Conservation (phyloP, 805 yeast species). For the Ogataea thermomethanolica region DNA sequence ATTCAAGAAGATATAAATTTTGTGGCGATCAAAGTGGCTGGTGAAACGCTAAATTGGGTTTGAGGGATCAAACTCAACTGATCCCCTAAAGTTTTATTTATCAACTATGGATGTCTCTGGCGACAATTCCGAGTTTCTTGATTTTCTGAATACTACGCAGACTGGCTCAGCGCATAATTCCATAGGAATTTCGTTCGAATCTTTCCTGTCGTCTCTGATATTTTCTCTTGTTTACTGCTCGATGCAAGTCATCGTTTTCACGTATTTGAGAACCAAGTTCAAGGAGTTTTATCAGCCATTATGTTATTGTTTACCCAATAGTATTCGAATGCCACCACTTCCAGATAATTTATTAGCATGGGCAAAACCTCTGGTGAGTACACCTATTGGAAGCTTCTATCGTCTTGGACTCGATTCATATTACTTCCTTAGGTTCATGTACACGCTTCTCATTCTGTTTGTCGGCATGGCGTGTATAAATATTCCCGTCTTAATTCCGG, state of each 20-base stretch:
- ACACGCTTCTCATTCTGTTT: conserved; percentile 49
- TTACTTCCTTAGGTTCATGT: conserved; percentile 62
- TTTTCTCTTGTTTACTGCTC: conserved; percentile 52
- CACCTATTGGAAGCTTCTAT: conserved; percentile 41
- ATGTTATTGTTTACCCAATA: conserved; percentile 40
- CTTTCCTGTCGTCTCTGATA: conserved; percentile 53
- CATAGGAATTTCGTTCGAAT: conserved; percentile 54
- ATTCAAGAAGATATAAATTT: neutral
- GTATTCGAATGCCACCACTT: conserved; percentile 37
- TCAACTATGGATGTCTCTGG: conserved; percentile 1
- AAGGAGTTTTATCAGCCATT: conserved; percentile 54
- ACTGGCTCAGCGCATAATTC: conserved; percentile 21
- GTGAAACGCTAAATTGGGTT: conserved; percentile 6
- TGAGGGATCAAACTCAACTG: neutral
- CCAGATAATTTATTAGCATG: conserved; percentile 51
- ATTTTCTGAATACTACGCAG: conserved; percentile 23
- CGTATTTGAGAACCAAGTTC: conserved; percentile 35
- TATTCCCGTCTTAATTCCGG: conserved; percentile 59
- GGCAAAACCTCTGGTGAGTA: conserved; percentile 42
- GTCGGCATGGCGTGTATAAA: conserved; percentile 49
- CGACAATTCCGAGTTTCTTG: conserved; percentile 17
- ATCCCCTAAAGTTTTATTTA: neutral
- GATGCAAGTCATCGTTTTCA: conserved; percentile 46
- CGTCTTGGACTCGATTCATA: conserved; percentile 70
- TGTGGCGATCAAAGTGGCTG: conserved; percentile 10